Evolutionary conservation across 441 rosid species (phyloP).

Genomic region (Pelargonium citronellum): DNA sequence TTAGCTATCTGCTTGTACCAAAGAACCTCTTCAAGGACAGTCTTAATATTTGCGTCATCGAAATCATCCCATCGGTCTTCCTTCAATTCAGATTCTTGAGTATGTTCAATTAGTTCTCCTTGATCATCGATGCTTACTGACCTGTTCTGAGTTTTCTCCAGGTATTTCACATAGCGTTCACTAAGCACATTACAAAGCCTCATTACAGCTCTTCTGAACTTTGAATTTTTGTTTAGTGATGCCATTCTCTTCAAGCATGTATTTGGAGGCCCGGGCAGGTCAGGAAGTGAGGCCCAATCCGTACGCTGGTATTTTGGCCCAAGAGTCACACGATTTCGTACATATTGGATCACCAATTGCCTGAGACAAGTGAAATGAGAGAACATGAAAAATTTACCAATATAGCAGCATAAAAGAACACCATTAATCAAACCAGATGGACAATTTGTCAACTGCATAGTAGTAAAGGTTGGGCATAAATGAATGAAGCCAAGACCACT

Average conservation of each 20-base stretch:
- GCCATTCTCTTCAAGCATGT: constrained; percentile 71
- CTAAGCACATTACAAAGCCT: constrained; percentile 77
- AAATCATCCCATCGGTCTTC: constrained; percentile 88
- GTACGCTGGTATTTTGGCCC: constrained; percentile 82
- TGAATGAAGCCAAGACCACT: constrained; percentile 12
- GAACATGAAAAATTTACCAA: neutral
- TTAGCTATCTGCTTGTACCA: constrained; percentile 66
- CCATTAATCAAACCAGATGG: constrained; percentile 16
- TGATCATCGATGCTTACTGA: constrained; percentile 18
- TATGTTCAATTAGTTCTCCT: constrained; percentile 35
- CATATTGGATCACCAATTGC: constrained; percentile 73
- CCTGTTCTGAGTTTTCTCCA: constrained; percentile 45
- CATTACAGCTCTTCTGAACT: constrained; percentile 65
- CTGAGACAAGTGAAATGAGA: constrained; percentile 33
- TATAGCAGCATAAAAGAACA: constrained; percentile 7
- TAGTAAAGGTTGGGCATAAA: constrained; percentile 4
- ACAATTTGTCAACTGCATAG: constrained; percentile 4
- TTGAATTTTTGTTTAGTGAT: constrained; percentile 44
- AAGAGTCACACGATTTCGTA: constrained; percentile 62
- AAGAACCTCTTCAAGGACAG: constrained; percentile 63
- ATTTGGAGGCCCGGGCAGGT: constrained; percentile 63
- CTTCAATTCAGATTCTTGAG: constrained; percentile 35
- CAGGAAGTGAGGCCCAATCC: constrained; percentile 64
- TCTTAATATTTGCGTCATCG: constrained; percentile 45
- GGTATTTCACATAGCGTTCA: constrained; percentile 58